Percentiles rank a stretch among this genome's conserved stretches.
phyloP scores from a whole-genome alignment of 805 yeast species.

The Metschnikowia shivogae region DNA sequence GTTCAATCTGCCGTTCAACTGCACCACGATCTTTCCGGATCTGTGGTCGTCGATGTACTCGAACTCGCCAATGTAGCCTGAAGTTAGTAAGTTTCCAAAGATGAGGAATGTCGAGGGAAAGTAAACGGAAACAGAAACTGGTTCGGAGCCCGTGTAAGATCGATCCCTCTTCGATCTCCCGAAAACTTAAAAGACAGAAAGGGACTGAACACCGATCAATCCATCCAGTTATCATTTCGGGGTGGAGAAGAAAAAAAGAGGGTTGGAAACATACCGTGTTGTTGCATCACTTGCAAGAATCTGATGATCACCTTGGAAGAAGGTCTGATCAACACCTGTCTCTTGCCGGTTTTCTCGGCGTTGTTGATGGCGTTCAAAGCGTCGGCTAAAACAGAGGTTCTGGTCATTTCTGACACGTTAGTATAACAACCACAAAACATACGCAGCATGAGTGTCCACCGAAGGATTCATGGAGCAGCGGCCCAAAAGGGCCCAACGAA shows the following conservation, averaged over 20 bases:
- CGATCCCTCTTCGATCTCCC: slow-evolving; percentile 69
- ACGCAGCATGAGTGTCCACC: slow-evolving; percentile 23
- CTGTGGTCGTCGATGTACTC: slow-evolving; percentile 36
- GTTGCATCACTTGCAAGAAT: slow-evolving; percentile 30
- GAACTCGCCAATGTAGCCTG: slow-evolving; percentile 33
- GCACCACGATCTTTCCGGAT: slow-evolving; percentile 35
- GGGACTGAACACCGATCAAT: slow-evolving; percentile 82
- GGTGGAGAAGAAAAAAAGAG: slow-evolving; percentile 13
- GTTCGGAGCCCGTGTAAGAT: slow-evolving; percentile 60
- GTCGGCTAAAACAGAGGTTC: slow-evolving; percentile 35
- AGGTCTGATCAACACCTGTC: slow-evolving; percentile 35
- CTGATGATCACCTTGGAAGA: slow-evolving; percentile 33
- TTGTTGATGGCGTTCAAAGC: slow-evolving; percentile 35
- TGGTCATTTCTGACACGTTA: slow-evolving; percentile 24
- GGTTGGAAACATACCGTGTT: slow-evolving; percentile 24
- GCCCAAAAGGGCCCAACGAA: not conserved
- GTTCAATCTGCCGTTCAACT: slow-evolving; percentile 40
- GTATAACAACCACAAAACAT: slow-evolving; percentile 21
- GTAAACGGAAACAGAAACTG: slow-evolving; percentile 52
- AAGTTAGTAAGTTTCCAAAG: slow-evolving; percentile 19
- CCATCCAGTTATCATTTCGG: slow-evolving; percentile 99
- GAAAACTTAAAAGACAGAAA: slow-evolving; percentile 96
- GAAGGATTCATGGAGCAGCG: slow-evolving; percentile 20
- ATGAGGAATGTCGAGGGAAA: slow-evolving; percentile 54
- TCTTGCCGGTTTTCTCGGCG: slow-evolving; percentile 37